Conservation (phyloP, 2,329 filamentous ascomycete species). For the Chaetothyriales sp. region DNA sequence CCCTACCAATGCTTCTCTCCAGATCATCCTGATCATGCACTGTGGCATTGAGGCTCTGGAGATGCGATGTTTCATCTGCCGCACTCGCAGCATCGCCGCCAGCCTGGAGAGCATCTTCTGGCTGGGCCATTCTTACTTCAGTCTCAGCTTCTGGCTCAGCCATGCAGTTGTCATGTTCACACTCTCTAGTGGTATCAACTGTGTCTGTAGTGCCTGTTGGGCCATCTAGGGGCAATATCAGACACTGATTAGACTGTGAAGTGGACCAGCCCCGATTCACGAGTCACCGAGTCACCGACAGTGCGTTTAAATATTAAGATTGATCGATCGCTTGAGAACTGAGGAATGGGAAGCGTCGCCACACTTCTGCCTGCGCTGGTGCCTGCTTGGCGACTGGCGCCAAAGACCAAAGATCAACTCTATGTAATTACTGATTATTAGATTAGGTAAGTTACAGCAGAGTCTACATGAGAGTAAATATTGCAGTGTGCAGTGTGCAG, state of each 20-base stretch:
- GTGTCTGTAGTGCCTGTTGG: neutral
- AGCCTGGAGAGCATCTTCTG: neutral
- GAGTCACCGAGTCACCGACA: neutral
- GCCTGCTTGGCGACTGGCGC: neutral
- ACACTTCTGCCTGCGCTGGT: neutral
- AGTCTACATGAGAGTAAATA: no score
- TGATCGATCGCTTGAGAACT: neutral
- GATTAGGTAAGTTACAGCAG: no score
- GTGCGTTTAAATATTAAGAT: neutral
- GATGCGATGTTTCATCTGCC: constrained; percentile 43
- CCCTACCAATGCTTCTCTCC: constrained; percentile 64
- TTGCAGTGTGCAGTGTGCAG: no score
- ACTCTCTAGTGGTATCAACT: neutral
- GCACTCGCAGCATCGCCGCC: constrained; percentile 1
- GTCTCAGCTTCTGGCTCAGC: neutral
- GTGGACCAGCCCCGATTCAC: neutral
- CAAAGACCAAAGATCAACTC: no score
- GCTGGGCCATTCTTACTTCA: neutral
- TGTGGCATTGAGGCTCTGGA: constrained; percentile 49
- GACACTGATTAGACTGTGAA: neutral
- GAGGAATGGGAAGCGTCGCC: neutral
- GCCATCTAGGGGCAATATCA: no score
- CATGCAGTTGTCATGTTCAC: neutral
- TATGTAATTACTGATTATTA: no score
- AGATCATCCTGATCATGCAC: constrained; percentile 79